Evolutionary conservation across 2,329 filamentous ascomycete genomes (phyloP).

Genomic region (Phoma sp.): DNA sequence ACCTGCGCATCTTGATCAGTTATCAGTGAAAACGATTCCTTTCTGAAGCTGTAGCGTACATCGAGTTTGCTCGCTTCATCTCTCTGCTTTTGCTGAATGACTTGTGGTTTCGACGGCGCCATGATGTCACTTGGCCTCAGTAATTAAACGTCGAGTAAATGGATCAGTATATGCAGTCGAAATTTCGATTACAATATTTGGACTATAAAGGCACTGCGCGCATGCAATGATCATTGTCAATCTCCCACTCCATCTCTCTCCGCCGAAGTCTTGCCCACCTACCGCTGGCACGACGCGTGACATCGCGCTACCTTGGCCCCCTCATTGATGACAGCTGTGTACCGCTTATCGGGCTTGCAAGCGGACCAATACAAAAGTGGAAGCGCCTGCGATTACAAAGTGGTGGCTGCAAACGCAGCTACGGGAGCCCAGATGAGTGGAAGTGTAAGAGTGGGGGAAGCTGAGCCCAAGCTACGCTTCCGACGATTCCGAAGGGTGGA

Average conservation of each 20-base stretch:
- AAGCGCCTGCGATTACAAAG: neutral
- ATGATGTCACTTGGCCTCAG: conserved; percentile 30
- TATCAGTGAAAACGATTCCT: neutral
- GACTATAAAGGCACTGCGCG: conserved; percentile 8
- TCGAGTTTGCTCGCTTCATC: conserved; percentile 35
- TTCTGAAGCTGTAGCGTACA: conserved; percentile 18
- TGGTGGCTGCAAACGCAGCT: conserved; percentile 5
- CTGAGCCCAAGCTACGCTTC: conserved; percentile 10
- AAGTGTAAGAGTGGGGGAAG: conserved; percentile 35
- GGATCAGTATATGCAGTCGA: neutral
- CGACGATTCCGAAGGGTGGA: conserved; percentile 12
- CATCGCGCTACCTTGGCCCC: conserved; percentile 15
- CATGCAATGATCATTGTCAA: conserved; percentile 7
- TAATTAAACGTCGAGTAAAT: neutral
- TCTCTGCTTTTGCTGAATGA: conserved; percentile 38
- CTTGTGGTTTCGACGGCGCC: conserved; percentile 32
- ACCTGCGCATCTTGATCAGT: conserved; percentile 39
- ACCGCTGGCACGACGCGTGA: conserved; percentile 22
- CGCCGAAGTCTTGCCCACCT: conserved; percentile 36
- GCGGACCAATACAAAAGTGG: conserved; percentile 1
- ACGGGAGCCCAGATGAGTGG: conserved; percentile 13
- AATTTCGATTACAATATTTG: no score
- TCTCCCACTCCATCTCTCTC: conserved; percentile 10
- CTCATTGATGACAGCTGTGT: conserved; percentile 4
- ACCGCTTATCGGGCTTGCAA: conserved; percentile 21